A percentile compares a stretch with the other conserved stretches of the same genome.
phyloP scores from a whole-genome alignment of 2,329 filamentous ascomycete genomes.

The Cylindrodendrum hubeiense region DNA sequence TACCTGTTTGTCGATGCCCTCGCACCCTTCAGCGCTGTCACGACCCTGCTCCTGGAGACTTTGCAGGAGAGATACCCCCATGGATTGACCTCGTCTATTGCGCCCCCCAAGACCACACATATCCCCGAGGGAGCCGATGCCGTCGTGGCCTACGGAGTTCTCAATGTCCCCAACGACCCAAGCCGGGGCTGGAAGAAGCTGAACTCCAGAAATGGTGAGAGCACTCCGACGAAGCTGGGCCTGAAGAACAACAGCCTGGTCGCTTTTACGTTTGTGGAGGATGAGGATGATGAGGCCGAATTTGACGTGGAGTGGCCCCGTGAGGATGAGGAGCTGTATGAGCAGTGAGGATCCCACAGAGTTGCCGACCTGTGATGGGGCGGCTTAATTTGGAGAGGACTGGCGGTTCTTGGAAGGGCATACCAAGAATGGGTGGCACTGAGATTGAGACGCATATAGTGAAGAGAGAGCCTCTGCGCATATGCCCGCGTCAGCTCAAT shows the following conservation, averaged over 20 bases:
- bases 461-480: too few relatives aligned
- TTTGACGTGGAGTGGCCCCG: slow-evolving; percentile 62
- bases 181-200: slow-evolving; percentile 64
- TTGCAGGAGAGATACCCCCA: slow-evolving; percentile 69
- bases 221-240: slow-evolving; percentile 57
- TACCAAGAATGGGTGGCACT: too few relatives aligned
- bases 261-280: slow-evolving; percentile 62
- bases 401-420: not conserved
- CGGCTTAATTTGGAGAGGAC: too few relatives aligned
- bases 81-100: slow-evolving; percentile 59
- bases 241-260: slow-evolving; percentile 62
- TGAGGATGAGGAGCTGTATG: slow-evolving; percentile 56
- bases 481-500: too few relatives aligned
- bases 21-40: slow-evolving; percentile 68
- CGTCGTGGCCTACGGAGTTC: slow-evolving; percentile 60
- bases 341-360: slow-evolving; percentile 6
- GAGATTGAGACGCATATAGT: too few relatives aligned
- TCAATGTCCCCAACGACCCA: slow-evolving; percentile 59
- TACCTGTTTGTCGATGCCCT: slow-evolving; percentile 74
- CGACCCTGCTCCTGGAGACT: slow-evolving; percentile 68
- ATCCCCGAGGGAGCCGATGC: slow-evolving; percentile 57
- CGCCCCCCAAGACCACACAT: slow-evolving; percentile 49
- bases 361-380: not conserved
- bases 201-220: slow-evolving; percentile 48
- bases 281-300: slow-evolving; percentile 53